phyloP scores from a whole-genome alignment of 1,139 yeast genomes.

The Yamadazyma aaseri region DNA sequence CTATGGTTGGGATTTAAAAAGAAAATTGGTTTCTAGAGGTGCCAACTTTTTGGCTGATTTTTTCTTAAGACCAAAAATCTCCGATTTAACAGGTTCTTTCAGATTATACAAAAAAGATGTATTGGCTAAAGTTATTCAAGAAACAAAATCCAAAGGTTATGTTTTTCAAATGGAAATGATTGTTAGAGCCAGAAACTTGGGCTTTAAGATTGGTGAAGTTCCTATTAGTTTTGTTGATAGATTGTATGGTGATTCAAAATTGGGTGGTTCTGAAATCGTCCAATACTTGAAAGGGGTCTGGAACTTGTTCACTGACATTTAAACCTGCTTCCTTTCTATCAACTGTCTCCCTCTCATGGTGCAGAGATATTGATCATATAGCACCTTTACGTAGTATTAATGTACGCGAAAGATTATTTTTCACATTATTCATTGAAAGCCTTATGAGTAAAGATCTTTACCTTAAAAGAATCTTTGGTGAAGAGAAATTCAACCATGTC shows the following conservation, averaged over 20 bases:
- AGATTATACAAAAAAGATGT: slow-evolving; percentile 74
- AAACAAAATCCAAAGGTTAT: slow-evolving; percentile 75
- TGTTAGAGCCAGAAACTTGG: slow-evolving; percentile 75
- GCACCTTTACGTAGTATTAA: not conserved
- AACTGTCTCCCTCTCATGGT: not conserved
- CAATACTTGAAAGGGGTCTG: slow-evolving; percentile 76
- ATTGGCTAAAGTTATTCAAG: slow-evolving; percentile 63
- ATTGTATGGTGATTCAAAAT: slow-evolving; percentile 75
- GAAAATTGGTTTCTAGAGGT: slow-evolving; percentile 77
- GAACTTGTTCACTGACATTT: slow-evolving; percentile 65
- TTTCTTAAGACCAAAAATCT: slow-evolving; percentile 68
- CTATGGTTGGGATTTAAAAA: slow-evolving; percentile 81
- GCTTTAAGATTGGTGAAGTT: slow-evolving; percentile 73
- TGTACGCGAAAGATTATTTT: slow-evolving; percentile 1
- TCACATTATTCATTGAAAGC: not conserved
- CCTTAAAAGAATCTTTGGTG: slow-evolving; percentile 45
- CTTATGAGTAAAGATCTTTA: slow-evolving; percentile 42
- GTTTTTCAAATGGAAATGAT: slow-evolving; percentile 92
- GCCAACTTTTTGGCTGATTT: slow-evolving; percentile 79
- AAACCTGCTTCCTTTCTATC: slow-evolving; percentile 10
- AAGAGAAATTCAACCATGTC: slow-evolving; percentile 28
- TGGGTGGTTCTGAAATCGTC: slow-evolving; percentile 81
- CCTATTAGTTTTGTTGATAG: slow-evolving; percentile 81
- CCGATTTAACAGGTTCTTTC: slow-evolving; percentile 79
- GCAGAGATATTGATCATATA: not conserved